Evolutionary conservation across 2,329 filamentous ascomycete genomes (phyloP), one percentile per base, ranked within the genome.

Genomic region (Orbilia oligospora): DNA sequence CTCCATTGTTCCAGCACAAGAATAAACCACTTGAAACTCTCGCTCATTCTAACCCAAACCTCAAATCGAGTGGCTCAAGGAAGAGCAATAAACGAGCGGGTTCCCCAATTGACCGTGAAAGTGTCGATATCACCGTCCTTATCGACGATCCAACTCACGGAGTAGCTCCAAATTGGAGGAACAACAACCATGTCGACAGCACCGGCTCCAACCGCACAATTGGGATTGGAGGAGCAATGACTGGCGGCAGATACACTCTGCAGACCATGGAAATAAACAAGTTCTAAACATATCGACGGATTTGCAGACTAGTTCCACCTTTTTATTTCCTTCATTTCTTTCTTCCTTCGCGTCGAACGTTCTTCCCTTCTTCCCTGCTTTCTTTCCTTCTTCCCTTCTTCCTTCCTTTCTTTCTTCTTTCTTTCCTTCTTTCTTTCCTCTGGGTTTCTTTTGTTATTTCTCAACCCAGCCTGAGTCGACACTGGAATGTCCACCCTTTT

Each of bases 221-320:
- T 20, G 76, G 76, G 10, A 73, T 79, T n/a, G 76, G 76, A 30
- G 71, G 76, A 0, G 71, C 76, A n/a, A 79, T 79, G 76, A 79
- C 64, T 6, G 76, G 76, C 16, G 76, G 76, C 5, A 61, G 76
- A 22, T 79, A 79, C 20, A 79, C 76, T 18, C 56, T 70, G 24
- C 76, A 79, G 36, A 79, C 76, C 6, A 70, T 75, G 76, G 70
- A 79, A 27, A 79, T 75, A 9, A 78, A 78, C 41, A 78, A 72
- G 18, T 78, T 78, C 38, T 78, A 78, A 67, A 27, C 30, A 4
- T 22, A 41, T 53, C 30, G 5, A 27, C 38, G 41, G 12, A 24
- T 33, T 38, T 44, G 8, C n/a, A n/a, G n/a, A n/a, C n/a, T n/a
- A n/a, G n/a, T n/a, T n/a, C n/a, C n/a, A n/a, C n/a, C n/a, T n/a